These are phyloP conservation scores for Dothistroma septosporum DNA, from an alignment of 2,329 filamentous ascomycete species.

Conservation along the genomic window DNA sequence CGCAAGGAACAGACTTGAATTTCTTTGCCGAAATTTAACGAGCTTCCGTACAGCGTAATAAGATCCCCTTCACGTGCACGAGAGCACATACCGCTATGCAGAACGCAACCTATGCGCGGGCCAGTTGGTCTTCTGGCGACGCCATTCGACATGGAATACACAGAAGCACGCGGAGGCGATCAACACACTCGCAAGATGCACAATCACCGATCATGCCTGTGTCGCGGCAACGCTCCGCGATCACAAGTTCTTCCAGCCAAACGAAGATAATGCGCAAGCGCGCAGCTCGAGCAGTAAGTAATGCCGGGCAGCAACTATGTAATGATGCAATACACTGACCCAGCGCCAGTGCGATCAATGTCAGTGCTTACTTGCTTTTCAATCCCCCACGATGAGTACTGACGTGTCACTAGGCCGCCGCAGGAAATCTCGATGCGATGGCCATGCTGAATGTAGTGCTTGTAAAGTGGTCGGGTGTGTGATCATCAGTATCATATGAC, in stretches of 20 bases:
- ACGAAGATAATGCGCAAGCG: constrained; percentile 16
- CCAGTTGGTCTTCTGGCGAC: background rate
- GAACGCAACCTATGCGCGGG: background rate
- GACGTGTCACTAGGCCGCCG: constrained; percentile 7
- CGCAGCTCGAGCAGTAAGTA: constrained; percentile 18
- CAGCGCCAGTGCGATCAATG: background rate
- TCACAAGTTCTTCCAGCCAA: background rate
- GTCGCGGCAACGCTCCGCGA: background rate
- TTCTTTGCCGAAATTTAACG: background rate
- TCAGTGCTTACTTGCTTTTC: background rate
- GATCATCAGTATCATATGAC: background rate
- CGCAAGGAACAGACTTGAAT: background rate
- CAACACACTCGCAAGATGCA: background rate
- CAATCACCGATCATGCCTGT: background rate
- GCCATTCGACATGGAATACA: background rate
- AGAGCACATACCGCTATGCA: background rate
- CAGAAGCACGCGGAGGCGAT: background rate
- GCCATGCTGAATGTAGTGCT: constrained; percentile 15
- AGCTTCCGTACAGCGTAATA: background rate
- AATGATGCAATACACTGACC: background rate
- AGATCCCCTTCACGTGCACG: background rate
- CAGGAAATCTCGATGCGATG: constrained; percentile 20
- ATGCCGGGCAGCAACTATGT: background rate
- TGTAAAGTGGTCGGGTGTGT: constrained; percentile 19
- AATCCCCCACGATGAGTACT: constrained; percentile 17